Conservation (phyloP, 129 eudicot species). For the Flaveria sonorensis region DNA sequence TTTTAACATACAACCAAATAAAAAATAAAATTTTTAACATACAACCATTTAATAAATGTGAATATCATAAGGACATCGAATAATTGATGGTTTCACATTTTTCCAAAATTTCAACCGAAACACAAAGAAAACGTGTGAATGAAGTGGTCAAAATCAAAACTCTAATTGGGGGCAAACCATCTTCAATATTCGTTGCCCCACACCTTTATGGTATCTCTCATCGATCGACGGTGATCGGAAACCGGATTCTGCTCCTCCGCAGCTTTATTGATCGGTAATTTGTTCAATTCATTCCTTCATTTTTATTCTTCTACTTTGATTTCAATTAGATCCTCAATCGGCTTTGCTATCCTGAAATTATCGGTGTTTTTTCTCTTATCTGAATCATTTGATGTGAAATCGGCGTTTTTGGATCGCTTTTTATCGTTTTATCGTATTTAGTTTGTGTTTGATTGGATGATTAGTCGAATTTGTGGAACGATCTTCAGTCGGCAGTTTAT, state of each 20-base stretch:
- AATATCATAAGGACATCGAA: no score
- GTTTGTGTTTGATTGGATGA: slow-evolving; percentile 1
- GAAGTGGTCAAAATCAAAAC: neutral
- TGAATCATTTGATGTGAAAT: slow-evolving; percentile 20
- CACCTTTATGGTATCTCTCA: slow-evolving; percentile 18
- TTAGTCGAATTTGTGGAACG: slow-evolving; percentile 23
- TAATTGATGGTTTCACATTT: neutral
- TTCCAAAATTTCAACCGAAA: neutral
- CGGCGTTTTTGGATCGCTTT: neutral
- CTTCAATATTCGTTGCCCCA: slow-evolving; percentile 23
- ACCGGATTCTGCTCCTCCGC: slow-evolving; percentile 22
- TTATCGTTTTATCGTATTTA: neutral
- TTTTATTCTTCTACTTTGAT: neutral
- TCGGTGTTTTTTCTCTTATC: neutral
- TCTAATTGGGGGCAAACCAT: slow-evolving; percentile 14
- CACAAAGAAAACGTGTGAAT: slow-evolving; percentile 9
- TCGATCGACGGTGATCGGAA: slow-evolving; percentile 24
- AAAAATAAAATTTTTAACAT: no score
- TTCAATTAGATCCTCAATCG: slow-evolving; percentile 1
- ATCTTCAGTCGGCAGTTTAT: neutral
- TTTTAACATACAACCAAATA: no score
- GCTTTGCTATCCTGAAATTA: neutral
- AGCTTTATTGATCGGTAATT: slow-evolving; percentile 29
- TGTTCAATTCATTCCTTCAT: neutral
- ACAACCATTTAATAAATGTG: no score